Base-by-base conservation (phyloP, 2,329 filamentous ascomycete species). In the Trichoderma lentiforme region DNA sequence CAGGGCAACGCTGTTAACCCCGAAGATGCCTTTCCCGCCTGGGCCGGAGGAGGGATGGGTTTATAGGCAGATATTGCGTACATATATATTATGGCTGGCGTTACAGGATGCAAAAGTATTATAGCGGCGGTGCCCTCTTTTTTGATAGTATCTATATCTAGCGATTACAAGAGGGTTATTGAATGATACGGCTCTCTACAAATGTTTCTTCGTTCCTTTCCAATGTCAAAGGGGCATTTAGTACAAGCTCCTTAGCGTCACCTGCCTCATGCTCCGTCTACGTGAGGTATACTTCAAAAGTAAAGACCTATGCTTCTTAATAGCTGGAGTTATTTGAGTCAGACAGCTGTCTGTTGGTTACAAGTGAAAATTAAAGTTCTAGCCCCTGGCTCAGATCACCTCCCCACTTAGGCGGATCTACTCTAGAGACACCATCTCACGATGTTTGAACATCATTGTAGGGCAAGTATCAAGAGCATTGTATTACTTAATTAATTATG, bases 31-130 rank as follows among this genome's bases (percentile, higher is more conserved):
- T 81, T 82, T 70, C 77, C 78, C 9, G 80, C 75, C 18, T 83
- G 81, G 81, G 80, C 80, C 18, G 81, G 77, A 5, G 81, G 80
- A 62, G 81, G 80, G 3, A 74, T 82, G 66, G 81, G 79, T 6
- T 60, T 82, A 75, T 82, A 77, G 73, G 73, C 47, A 70, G 57
- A 70, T 70, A 26, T 53, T 24, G 53, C 71, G 61, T 74, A 62
- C 63, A 64, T 73, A 74, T 65, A 62, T 24, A 32, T 67, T 53
- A 74, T 72, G 63, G 71, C 63, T 56, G 76, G 74, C 74, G 74
- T 76, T 77, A 34, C 68, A 70, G 64, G 70, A 61, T 70, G 71
- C 64, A 69, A 74, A 71, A 74, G 28, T 47, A 60, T 61, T 36
- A 47, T 30, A 62, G 57, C 57, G 57, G 57, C 39, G 67, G 39